Percentiles rank a stretch among this genome's conserved stretches.
phyloP scores from a whole-genome alignment of 345 rosid genomes.

The Nephelium lappaceum region DNA sequence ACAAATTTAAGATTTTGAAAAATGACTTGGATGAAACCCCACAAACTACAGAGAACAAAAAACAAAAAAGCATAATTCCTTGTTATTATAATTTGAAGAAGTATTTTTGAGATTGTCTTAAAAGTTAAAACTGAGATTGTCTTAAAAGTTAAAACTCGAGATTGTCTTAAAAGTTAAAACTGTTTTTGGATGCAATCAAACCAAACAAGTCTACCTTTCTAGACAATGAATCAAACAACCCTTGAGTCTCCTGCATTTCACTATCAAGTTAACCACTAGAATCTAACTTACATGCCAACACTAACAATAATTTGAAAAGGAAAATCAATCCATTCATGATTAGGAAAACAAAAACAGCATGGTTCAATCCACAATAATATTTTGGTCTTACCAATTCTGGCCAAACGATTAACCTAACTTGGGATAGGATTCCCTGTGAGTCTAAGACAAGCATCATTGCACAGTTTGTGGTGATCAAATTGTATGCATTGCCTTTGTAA shows the following conservation, averaged over 20 bases:
- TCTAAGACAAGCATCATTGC: constrained; percentile 78
- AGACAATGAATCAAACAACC: too few relatives aligned
- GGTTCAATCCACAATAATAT: neutral
- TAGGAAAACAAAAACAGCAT: neutral
- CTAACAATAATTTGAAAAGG: neutral
- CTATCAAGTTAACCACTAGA: neutral
- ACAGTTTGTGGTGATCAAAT: constrained; percentile 94
- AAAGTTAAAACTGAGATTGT: too few relatives aligned
- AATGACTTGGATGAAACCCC: neutral
- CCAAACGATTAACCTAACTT: constrained; percentile 94
- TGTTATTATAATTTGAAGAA: too few relatives aligned
- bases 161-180: neutral
- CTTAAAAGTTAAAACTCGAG: too few relatives aligned
- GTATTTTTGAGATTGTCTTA: too few relatives aligned
- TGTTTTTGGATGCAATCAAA: neutral
- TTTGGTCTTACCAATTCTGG: constrained; percentile 71
- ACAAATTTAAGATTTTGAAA: neutral
- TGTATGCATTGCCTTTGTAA: constrained; percentile 84
- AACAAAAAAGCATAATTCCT: neutral
- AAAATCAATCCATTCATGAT: neutral
- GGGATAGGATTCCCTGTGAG: constrained; percentile 89
- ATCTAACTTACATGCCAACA: neutral
- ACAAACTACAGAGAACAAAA: neutral
- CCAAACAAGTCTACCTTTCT: too few relatives aligned
- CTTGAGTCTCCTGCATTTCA: neutral